phyloP scores from a whole-genome alignment of 2,329 filamentous ascomycete genomes.

The Metarhizium anisopliae region DNA sequence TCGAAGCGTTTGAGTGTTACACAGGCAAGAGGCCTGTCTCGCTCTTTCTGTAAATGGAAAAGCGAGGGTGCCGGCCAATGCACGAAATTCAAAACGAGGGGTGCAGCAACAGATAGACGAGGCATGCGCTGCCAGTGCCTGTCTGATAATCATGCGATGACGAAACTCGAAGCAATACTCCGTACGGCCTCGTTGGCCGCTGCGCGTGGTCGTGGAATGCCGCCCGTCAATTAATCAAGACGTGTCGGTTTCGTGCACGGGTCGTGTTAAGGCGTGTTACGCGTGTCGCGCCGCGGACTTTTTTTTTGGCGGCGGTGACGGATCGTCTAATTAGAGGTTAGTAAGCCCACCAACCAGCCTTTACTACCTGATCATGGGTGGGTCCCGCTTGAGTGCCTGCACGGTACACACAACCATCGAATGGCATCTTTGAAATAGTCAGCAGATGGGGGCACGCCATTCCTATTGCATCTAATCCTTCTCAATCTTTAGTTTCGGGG shows the following conservation, averaged over 20 bases:
- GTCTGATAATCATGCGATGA: background rate
- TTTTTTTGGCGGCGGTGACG: background rate
- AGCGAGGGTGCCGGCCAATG: background rate
- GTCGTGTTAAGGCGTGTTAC: conserved; percentile 25
- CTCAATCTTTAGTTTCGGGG: too few relatives aligned
- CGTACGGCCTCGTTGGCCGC: background rate
- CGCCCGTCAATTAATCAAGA: conserved; percentile 24
- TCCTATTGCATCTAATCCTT: too few relatives aligned
- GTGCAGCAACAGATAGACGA: conserved; percentile 5
- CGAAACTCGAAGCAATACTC: conserved; percentile 4
- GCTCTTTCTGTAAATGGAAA: background rate
- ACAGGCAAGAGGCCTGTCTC: background rate
- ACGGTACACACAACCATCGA: too few relatives aligned
- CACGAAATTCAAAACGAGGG: background rate
- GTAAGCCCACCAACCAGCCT: too few relatives aligned
- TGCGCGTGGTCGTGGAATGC: conserved; percentile 14
- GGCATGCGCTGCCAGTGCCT: conserved; percentile 6
- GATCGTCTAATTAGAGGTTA: too few relatives aligned
- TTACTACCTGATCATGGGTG: too few relatives aligned
- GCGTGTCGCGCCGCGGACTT: conserved; percentile 5
- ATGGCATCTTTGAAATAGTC: too few relatives aligned
- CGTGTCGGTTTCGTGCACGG: conserved; percentile 36
- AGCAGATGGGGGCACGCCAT: too few relatives aligned
- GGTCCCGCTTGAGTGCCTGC: too few relatives aligned
- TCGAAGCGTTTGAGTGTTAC: background rate